Evolutionary conservation across 768 basidiomycete genomes (phyloP), one percentile per base, ranked within the genome.

Genomic region (Amanita thiersii): DNA sequence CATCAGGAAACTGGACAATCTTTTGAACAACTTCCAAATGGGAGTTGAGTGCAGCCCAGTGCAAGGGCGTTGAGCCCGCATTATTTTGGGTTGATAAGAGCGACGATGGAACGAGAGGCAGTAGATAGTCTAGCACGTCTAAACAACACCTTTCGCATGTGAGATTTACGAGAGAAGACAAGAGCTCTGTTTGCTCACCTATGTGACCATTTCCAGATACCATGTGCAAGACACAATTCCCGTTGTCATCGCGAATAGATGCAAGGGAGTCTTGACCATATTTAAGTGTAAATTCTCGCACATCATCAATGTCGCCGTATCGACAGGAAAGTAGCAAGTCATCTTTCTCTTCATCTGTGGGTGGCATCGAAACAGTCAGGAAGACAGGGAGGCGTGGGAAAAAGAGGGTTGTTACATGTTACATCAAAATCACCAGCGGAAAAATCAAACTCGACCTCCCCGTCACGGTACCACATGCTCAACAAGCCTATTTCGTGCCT

Each of bases 1-100:
- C 81, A 15, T 50, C 52, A 0, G 72, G 62, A 49, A 69, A 71
- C 39, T 68, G 59, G 8, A 89, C 74, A 21, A 90, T 73, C 25
- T 64, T 68, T 56, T 80, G 70, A 1, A 73, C 69, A 35, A 79
- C 56, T 5, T 60, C 55, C 2, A 94, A 73, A 50, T 93, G 92
- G 2, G 72, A 65, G 58, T 96, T 97, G 29, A 91, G 59, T 2
- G 86, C 77, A 0, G 92, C 91, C 92, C 92, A 96, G 54, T 97
- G 93, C 4, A 96, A 62, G 5, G 93, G 73, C 2, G 87, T 93
- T 18, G 92, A 93, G 39, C 78, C 71, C 0, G 86, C 70, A 20
- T 57, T 58, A 55, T 96, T 97, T 45, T 73, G 74, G 0, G 68
- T 63, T 2, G 77, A 62, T 15, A 91, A 54, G 5, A 88, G 59